These are phyloP conservation scores for Petunia hybrid DNA, from an alignment of 305 asterid genomes.

Conservation along the genomic window DNA sequence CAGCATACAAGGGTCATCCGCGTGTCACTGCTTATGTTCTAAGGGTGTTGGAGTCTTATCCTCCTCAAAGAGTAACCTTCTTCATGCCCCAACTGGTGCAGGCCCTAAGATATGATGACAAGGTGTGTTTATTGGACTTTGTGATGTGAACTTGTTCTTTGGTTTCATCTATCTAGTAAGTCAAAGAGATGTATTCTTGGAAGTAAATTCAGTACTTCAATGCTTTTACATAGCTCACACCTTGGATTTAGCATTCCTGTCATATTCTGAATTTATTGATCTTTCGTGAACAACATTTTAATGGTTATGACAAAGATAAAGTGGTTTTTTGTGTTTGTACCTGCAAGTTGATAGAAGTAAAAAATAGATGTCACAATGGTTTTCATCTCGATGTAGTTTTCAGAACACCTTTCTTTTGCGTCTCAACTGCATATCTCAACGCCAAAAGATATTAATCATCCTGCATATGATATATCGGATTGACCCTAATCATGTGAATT, in stretches of 20 bases:
- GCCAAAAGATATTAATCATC: slow-evolving; percentile 13
- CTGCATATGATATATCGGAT: slow-evolving; percentile 35
- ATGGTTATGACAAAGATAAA: slow-evolving; percentile 10
- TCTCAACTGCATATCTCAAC: slow-evolving; percentile 5
- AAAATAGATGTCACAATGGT: background rate
- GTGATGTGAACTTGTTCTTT: slow-evolving; percentile 3
- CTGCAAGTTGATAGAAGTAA: background rate
- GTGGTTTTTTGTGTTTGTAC: slow-evolving; percentile 5
- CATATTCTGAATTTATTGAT: background rate
- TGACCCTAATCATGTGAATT: slow-evolving; percentile 25
- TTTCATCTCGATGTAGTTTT: background rate
- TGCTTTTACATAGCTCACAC: slow-evolving; percentile 20
- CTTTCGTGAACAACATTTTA: slow-evolving; percentile 5
- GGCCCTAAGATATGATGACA: slow-evolving; percentile 95
- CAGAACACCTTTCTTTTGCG: background rate
- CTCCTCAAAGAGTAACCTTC: slow-evolving; percentile 94
- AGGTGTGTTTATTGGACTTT: slow-evolving; percentile 52
- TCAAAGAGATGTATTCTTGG: slow-evolving; percentile 10
- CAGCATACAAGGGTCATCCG: slow-evolving; percentile 96
- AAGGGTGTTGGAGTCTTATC: slow-evolving; percentile 98
- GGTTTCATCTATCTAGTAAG: slow-evolving; percentile 5
- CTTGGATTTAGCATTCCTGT: slow-evolving; percentile 7
- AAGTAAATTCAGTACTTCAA: slow-evolving; percentile 26
- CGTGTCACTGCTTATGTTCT: slow-evolving; percentile 99
- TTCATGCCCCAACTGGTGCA: slow-evolving; percentile 99